Evolutionary conservation across 345 rosid species (phyloP).

Genomic region (Ricinus communis): DNA sequence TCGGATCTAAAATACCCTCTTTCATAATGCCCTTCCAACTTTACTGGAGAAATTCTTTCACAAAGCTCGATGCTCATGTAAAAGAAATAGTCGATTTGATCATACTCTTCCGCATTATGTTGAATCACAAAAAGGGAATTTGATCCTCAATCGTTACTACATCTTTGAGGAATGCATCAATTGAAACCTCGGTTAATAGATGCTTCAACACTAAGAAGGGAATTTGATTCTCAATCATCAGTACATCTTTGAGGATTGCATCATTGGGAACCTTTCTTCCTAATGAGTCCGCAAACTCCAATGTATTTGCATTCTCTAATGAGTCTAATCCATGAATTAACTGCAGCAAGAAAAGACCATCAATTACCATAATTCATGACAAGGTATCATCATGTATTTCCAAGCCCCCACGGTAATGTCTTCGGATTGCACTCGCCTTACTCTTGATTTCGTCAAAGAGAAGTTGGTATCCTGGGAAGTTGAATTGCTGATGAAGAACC

Average conservation of each 20-base stretch:
- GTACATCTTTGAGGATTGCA: neutral
- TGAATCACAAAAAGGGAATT: too few relatives aligned
- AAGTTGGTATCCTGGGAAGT: neutral
- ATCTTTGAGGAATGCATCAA: too few relatives aligned
- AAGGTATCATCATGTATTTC: neutral
- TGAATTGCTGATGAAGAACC: neutral
- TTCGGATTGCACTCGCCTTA: neutral
- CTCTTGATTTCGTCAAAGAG: neutral
- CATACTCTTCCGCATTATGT: too few relatives aligned
- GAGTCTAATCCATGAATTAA: neutral
- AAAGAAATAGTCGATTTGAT: too few relatives aligned
- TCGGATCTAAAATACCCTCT: neutral
- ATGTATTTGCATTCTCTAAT: neutral
- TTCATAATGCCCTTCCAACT: neutral
- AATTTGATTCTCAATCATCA: conserved; percentile 9
- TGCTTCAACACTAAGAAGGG: conserved; percentile 1
- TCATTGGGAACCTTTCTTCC: neutral
- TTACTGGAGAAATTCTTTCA: neutral
- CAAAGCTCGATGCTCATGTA: neutral
- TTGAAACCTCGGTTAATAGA: too few relatives aligned
- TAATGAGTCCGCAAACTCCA: neutral
- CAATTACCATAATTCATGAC: conserved; percentile 1
- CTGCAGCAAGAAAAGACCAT: conserved; percentile 6
- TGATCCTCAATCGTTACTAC: too few relatives aligned
- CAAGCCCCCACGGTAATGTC: neutral